These are phyloP conservation scores for Escallonia herrerae DNA, from an alignment of 129 eudicot species.

Conservation along the genomic window DNA sequence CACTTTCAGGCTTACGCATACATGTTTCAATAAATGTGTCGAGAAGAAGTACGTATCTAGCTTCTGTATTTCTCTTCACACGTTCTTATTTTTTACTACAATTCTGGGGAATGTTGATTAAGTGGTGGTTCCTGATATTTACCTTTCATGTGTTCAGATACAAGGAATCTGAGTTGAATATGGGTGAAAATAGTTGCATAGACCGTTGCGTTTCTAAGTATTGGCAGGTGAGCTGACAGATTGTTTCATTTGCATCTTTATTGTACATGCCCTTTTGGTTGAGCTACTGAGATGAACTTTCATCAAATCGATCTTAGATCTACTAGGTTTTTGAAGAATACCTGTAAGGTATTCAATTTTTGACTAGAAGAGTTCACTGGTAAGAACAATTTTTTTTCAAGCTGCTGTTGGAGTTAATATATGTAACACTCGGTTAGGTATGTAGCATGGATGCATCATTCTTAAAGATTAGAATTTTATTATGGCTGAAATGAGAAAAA, in stretches of 20 bases:
- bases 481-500: no score
- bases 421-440: no score
- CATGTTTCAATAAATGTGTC: slow-evolving; percentile 50
- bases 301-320: no score
- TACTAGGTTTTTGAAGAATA: no score
- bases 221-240: slow-evolving; percentile 49
- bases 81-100: not conserved
- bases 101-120: not conserved
- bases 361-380: no score
- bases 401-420: no score
- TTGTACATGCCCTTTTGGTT: not conserved
- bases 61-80: not conserved
- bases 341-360: no score
- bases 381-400: no score
- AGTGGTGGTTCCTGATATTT: not conserved
- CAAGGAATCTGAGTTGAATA: slow-evolving; percentile 77
- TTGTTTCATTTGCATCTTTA: not conserved
- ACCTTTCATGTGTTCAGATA: slow-evolving; percentile 38
- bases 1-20: slow-evolving; percentile 41
- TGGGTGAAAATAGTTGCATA: slow-evolving; percentile 91
- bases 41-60: slow-evolving; percentile 31
- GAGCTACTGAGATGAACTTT: not conserved
- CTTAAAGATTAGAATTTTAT: no score
- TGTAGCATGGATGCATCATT: no score
- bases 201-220: slow-evolving; percentile 92